Base-by-base conservation (phyloP, 768 basidiomycete genomes). In the Hydnomerulius pinastri region DNA sequence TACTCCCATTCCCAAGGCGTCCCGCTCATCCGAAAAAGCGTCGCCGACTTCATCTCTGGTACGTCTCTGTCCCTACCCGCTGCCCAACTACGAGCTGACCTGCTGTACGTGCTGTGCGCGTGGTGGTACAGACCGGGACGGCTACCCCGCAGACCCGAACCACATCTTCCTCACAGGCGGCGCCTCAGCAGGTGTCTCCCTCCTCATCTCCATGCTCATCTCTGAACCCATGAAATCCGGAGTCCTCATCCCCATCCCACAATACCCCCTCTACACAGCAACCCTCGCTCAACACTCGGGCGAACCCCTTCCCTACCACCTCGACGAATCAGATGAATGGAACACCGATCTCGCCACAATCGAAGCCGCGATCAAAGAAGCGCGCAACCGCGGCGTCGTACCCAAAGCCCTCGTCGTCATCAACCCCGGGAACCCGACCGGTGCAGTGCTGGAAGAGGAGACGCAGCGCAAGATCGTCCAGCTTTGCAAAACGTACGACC, bases 351-450 rank as follows among this genome's bases (percentile, higher is more conserved):
- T 83, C 33, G 64, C 71, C 9, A 81, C 83, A 43, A 82, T 98
- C 59, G 76, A 83, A 54, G 70, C 73, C 1, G 83, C 89, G 4
- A 73, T 98, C 53, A 73, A 79, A 12, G 79, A 84, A 29, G 89
- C 89, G 1, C 71, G 77, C 24, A 71, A 73, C 50, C 78, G 85
- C 15, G 86, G 86, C 56, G 74, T 80, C 24, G 69, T 71, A 5
- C 78, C 92, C 43, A 92, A 88, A 60, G 93, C 88, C 5, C 81
- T 99, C 50, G 96, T 98, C 54, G 82, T 99, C 62, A 98, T 99
- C 78, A 99, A 99, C 75, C 96, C 96, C 0, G 96, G 96, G 20
- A 99, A 98, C 73, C 96, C 97, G 18, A 98, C 97, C 0, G 97
- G 96, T 35, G 82, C 87, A 4, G 78, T 96, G 43, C 80, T 99